Evolutionary conservation across 345 rosid species (phyloP).

Genomic region (Ceriops decandra): DNA sequence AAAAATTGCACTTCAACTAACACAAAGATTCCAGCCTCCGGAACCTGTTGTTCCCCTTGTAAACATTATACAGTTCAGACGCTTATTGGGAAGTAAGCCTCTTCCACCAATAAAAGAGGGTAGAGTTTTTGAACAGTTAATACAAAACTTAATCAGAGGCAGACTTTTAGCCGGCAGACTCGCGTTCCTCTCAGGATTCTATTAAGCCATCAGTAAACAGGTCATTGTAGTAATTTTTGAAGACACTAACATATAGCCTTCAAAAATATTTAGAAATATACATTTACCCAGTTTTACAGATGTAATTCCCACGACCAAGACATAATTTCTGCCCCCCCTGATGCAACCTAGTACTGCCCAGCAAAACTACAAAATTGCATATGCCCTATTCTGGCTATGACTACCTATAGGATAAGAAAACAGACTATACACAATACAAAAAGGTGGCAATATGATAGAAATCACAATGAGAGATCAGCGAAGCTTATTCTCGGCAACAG

Average conservation of each 20-base stretch:
- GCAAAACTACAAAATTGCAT: conserved; percentile 65
- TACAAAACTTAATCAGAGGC: no score
- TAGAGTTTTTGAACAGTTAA: no score
- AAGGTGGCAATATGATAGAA: conserved; percentile 10
- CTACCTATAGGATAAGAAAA: conserved; percentile 32
- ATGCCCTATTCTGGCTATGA: conserved; percentile 36
- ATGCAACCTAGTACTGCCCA: conserved; percentile 38
- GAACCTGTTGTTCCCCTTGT: no score
- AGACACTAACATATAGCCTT: conserved; percentile 11
- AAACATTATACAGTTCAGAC: no score
- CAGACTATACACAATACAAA: conserved; percentile 46
- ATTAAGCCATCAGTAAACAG: neutral
- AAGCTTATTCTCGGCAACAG: conserved; percentile 91
- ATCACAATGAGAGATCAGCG: conserved; percentile 33
- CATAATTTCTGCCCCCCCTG: conserved; percentile 27
- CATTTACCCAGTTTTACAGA: conserved; percentile 34
- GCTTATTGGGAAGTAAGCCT: no score
- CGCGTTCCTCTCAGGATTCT: no score
- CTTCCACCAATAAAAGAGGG: no score
- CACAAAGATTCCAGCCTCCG: no score
- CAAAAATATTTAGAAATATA: conserved; percentile 39
- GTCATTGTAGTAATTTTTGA: neutral
- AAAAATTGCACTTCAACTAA: no score
- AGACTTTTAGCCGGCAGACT: no score
- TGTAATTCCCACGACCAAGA: conserved; percentile 33